Conservation (phyloP, 208 protist species). For the Crithidia brevicula region DNA sequence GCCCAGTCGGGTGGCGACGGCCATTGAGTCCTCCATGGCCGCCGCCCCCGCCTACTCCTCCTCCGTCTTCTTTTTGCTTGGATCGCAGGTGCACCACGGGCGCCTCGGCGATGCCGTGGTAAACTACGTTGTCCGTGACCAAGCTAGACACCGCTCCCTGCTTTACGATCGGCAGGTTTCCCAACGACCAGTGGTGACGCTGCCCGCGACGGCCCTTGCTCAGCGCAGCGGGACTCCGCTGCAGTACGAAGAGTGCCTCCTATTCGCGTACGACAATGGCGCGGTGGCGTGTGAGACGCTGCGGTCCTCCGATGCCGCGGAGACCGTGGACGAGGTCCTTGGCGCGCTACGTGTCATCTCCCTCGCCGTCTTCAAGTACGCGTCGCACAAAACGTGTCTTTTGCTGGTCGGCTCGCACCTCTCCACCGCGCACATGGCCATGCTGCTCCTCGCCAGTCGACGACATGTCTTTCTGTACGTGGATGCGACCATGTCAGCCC, state of each 20-base stretch:
- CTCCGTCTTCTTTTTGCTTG: conserved; percentile 45
- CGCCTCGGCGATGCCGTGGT: conserved; percentile 36
- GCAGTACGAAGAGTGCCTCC: conserved; percentile 58
- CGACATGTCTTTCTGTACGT: conserved; percentile 48
- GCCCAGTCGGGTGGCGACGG: conserved; percentile 43
- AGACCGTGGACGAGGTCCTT: conserved; percentile 33
- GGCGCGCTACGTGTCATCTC: conserved; percentile 35
- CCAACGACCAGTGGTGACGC: conserved; percentile 4
- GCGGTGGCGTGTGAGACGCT: conserved; percentile 44
- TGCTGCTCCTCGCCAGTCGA: conserved; percentile 34
- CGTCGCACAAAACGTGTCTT: conserved; percentile 21
- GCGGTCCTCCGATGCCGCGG: conserved; percentile 14
- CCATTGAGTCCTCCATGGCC: conserved; percentile 36
- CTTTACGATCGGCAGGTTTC: conserved; percentile 25
- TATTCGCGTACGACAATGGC: conserved; percentile 59
- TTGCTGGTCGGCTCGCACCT: conserved; percentile 38
- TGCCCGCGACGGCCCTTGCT: background rate
- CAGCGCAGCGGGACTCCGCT: background rate
- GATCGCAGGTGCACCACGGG: conserved; percentile 21
- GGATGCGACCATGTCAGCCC: conserved; percentile 31
- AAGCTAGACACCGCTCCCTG: conserved; percentile 11
- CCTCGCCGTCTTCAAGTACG: conserved; percentile 42
- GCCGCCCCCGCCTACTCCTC: conserved; percentile 39
- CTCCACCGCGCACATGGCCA: conserved; percentile 43
- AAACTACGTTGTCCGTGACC: conserved; percentile 27